A percentile compares a stretch with the other conserved stretches of the same genome.
Conservation (phyloP, 2,329 filamentous ascomycete species). For the Penicillium polonicum region DNA sequence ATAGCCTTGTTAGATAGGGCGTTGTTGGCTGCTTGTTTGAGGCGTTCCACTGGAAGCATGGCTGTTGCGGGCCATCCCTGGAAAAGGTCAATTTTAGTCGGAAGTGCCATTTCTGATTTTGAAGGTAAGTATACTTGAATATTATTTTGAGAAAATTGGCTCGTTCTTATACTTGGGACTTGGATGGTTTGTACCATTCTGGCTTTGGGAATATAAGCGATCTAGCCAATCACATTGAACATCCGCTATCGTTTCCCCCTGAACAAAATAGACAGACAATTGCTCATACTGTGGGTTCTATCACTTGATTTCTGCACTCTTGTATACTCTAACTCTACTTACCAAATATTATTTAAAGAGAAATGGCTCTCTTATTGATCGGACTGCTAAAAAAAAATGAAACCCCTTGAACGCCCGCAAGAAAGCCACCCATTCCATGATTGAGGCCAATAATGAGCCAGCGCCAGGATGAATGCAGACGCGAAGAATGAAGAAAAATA, state of each 20-base stretch:
- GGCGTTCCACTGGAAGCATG: slow-evolving; percentile 62
- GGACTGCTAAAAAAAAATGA: background rate
- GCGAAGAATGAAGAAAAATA: background rate
- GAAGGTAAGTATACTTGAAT: background rate
- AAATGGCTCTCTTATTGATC: background rate
- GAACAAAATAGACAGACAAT: background rate
- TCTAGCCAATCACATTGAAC: slow-evolving; percentile 2
- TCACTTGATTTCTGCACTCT: background rate
- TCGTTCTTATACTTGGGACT: background rate
- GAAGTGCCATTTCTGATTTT: background rate
- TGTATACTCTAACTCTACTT: background rate
- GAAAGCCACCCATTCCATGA: background rate
- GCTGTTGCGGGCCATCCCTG: slow-evolving; percentile 48
- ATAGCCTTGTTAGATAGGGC: slow-evolving; percentile 60
- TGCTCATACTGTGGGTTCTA: background rate
- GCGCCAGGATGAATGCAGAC: slow-evolving; percentile 14
- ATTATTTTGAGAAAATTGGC: background rate
- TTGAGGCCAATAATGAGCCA: background rate
- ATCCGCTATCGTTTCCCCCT: background rate
- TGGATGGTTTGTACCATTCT: background rate
- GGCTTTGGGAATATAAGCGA: slow-evolving; percentile 7
- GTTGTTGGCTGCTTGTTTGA: slow-evolving; percentile 58
- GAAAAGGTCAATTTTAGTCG: slow-evolving; percentile 39
- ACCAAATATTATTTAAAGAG: background rate
- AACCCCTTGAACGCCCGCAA: slow-evolving; percentile 5